Base-by-base conservation (phyloP, 371 early-diverging fungal genomes). In the Zychaea mexicana region DNA sequence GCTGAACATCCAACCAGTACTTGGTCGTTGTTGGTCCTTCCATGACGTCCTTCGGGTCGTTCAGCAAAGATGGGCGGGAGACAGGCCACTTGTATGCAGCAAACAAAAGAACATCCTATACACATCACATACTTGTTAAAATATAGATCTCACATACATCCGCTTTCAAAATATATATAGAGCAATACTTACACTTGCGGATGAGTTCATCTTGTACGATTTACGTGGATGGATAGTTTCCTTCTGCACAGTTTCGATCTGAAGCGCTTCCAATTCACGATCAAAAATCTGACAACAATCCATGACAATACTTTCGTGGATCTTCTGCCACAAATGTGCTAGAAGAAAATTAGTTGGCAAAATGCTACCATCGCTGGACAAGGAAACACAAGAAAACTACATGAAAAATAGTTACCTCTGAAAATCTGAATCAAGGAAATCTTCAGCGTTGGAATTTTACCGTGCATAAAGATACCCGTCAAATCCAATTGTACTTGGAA, bases 381-480 rank as follows among this genome's bases (percentile, higher is more conserved):
- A n/a, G n/a, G n/a, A n/a, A n/a, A n/a, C n/a, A n/a, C n/a, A 33
- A 3, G 28, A 55, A n/a, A 42, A 58, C 21, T n/a, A n/a, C n/a
- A n/a, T n/a, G n/a, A 42, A 45, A 10, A 38, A 24, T 13, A 8
- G 58, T 42, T 58, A 67, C 68, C 68, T 70, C 99, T 92, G 93
- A 99, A 99, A 72, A 99, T 92, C 73, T 99, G 99, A 77, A 99
- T 95, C 62, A 98, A 89, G 19, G 96, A 98, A 68, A 98, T 96
- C 90, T 99, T 99, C 22, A 99, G 87, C 1, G 99, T 99, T 26
- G 99, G 97, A 67, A 99, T 94, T 85, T 99, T 99, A 69, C 99
- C 99, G 82, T 98, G 96, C 99, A 99, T 98, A 75, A 95, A 94
- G 56, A 99, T 99, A 77, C 98, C 98, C 3, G 99, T 99, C 72